Percentiles rank a stretch among this genome's conserved stretches.
Evolutionary conservation across 2,329 filamentous ascomycete genomes (phyloP).

Genomic region (Monosporascus sp.): DNA sequence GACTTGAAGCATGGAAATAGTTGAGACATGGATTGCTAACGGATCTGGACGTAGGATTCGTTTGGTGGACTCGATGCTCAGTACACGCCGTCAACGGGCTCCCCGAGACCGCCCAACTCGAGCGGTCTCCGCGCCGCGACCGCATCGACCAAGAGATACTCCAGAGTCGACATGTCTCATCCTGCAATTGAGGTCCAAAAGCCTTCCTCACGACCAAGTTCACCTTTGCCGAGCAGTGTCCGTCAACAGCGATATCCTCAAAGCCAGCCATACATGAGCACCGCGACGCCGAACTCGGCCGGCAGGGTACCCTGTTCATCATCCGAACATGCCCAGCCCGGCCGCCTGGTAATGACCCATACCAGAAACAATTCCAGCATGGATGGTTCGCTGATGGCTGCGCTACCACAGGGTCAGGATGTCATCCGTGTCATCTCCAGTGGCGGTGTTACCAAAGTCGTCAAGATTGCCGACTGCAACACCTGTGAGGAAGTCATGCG

Average conservation of each 20-base stretch:
- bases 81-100: conserved; percentile 56
- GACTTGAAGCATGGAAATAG: not conserved
- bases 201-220: conserved; percentile 62
- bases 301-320: conserved; percentile 55
- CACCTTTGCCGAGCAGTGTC: conserved; percentile 52
- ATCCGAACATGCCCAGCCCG: conserved; percentile 56
- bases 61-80: conserved; percentile 71
- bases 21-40: conserved; percentile 8
- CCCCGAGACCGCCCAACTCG: conserved; percentile 57
- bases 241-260: conserved; percentile 53
- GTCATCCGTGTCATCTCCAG: conserved; percentile 92
- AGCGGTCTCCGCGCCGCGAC: conserved; percentile 38
- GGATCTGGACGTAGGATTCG: conserved; percentile 58
- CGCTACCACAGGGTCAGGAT: conserved; percentile 77
- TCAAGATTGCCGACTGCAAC: conserved; percentile 87
- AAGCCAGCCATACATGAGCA: conserved; percentile 38
- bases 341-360: conserved; percentile 61
- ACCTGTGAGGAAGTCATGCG: conserved; percentile 91
- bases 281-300: conserved; percentile 46
- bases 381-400: conserved; percentile 81
- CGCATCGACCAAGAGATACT: conserved; percentile 58
- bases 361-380: conserved; percentile 77
- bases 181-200: conserved; percentile 43
- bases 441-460: conserved; percentile 83
- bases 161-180: conserved; percentile 36